Evolutionary conservation across 805 yeast species (phyloP).

Genomic region (Pichia phayaonensis): DNA sequence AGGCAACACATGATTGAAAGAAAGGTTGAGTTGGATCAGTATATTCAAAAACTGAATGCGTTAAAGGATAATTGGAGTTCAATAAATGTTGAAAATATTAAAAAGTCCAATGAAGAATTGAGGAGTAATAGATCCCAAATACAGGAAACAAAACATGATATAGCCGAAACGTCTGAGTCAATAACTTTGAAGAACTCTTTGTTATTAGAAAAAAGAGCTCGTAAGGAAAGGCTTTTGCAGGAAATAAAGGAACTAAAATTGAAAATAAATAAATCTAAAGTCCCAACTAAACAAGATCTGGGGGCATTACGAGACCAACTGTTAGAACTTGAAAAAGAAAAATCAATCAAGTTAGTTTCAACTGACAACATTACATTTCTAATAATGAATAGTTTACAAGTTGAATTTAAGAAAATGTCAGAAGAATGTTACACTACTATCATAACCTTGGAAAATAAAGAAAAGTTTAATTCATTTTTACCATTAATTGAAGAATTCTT

Average conservation of each 20-base stretch:
- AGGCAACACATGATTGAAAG: conserved; percentile 19
- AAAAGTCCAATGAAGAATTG: not conserved
- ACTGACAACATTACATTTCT: not conserved
- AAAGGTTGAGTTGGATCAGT: conserved; percentile 16
- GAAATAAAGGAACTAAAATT: conserved; percentile 5
- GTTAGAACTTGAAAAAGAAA: conserved; percentile 7
- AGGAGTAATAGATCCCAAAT: not conserved
- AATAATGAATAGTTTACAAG: not conserved
- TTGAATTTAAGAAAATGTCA: not conserved
- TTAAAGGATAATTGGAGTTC: conserved; percentile 9
- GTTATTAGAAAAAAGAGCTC: not conserved
- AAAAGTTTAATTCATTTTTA: conserved; percentile 5
- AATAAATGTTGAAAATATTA: conserved; percentile 7
- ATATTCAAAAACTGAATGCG: conserved; percentile 10
- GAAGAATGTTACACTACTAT: not conserved
- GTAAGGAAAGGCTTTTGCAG: not conserved
- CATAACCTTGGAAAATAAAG: not conserved
- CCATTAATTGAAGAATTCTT: not conserved
- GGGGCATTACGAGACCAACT: conserved; percentile 9
- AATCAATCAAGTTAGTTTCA: conserved; percentile 11
- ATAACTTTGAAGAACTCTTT: not conserved
- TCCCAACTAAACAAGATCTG: conserved; percentile 17
- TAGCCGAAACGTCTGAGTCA: not conserved
- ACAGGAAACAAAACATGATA: not conserved
- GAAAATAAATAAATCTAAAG: not conserved